Evolutionary conservation across 148 eudicot species (phyloP).

Genomic region (Rhododendron kiyosumense): DNA sequence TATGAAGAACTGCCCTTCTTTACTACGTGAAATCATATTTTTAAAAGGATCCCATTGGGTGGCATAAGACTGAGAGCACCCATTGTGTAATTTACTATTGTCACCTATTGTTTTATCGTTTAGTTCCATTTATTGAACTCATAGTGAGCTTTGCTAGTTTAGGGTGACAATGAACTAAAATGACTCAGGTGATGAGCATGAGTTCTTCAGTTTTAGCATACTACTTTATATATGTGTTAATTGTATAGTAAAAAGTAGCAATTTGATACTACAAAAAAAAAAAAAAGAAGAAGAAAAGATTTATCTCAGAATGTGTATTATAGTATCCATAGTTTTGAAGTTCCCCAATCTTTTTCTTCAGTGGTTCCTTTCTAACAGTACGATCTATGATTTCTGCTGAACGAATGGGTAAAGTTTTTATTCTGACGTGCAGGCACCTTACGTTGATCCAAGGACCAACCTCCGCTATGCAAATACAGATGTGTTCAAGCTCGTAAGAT

Average conservation of each 20-base stretch:
- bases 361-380: background rate
- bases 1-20: background rate
- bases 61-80: background rate
- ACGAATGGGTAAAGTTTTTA: background rate
- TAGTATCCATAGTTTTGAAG: background rate
- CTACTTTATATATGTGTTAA: background rate
- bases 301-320: background rate
- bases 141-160: conserved; percentile 1
- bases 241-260: background rate
- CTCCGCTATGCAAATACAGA: conserved; percentile 86
- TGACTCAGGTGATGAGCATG: too few relatives aligned
- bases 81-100: background rate
- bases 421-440: conserved; percentile 62
- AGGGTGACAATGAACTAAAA: background rate
- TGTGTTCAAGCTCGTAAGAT: conserved; percentile 72
- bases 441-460: conserved; percentile 87
- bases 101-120: background rate
- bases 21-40: background rate
- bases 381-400: background rate
- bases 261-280: background rate
- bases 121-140: background rate
- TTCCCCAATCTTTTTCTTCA: background rate
- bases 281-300: background rate
- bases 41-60: background rate
- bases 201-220: background rate